Conservation (phyloP, 257 asterid genomes). For the Solanum boliviense region DNA sequence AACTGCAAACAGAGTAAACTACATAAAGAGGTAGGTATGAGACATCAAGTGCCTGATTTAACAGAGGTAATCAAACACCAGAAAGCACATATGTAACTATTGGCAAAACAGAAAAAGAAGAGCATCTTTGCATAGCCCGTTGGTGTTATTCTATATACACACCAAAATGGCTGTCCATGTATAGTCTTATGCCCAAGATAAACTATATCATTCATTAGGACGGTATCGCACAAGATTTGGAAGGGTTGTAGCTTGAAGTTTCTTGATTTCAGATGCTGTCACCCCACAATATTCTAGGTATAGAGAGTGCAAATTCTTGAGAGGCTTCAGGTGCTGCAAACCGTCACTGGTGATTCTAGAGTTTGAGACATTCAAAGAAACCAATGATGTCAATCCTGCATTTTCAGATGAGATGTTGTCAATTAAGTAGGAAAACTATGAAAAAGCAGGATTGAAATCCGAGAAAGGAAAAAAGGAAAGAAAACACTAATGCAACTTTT, state of each 20-base stretch:
- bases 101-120: neutral
- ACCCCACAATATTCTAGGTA: conserved; percentile 2
- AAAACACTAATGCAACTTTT: neutral
- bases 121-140: neutral
- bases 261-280: neutral
- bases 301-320: neutral
- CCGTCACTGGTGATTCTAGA: neutral
- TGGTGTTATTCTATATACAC: neutral
- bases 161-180: neutral
- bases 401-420: neutral
- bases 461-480: neutral
- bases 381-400: conserved; percentile 4
- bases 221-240: neutral
- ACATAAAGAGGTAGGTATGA: neutral
- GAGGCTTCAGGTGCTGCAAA: neutral
- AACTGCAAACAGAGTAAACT: neutral
- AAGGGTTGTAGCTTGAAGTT: neutral
- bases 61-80: neutral
- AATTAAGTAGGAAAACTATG: neutral
- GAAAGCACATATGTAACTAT: neutral
- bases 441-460: neutral
- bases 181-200: neutral
- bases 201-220: neutral
- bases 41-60: neutral
- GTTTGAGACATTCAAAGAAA: conserved; percentile 1